A percentile compares a stretch with the other conserved stretches of the same genome.
Conservation (phyloP, 139 green algal species). For the Axilococcus clingmanii region DNA sequence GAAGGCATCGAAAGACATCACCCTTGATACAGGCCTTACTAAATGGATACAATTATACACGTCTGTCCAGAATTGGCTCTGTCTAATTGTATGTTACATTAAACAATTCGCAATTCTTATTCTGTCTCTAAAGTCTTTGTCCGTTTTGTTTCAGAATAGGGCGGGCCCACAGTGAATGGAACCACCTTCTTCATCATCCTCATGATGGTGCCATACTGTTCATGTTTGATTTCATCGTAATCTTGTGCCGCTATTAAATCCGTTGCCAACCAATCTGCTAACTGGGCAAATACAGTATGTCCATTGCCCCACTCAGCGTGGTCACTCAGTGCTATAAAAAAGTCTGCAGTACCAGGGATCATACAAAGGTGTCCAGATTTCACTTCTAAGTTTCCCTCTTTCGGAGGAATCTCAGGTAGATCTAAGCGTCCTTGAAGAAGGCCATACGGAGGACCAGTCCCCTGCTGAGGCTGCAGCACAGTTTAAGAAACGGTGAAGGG, state of each 20-base stretch:
- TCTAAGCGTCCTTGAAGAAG: constrained; percentile 36
- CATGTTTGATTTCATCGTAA: constrained; percentile 1
- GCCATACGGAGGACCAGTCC: constrained; percentile 30
- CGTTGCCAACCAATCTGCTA: constrained; percentile 4
- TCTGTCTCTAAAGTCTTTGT: too few species aligned
- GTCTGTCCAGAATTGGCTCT: too few species aligned
- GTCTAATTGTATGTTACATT: too few species aligned
- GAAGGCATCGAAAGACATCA: too few species aligned
- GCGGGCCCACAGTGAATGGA: not conserved
- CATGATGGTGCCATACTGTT: constrained; percentile 11
- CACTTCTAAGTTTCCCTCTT: constrained; percentile 1
- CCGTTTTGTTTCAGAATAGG: too few species aligned
- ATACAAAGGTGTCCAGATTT: constrained; percentile 29
- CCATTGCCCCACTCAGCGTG: constrained; percentile 33
- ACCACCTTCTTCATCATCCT: constrained; percentile 6
- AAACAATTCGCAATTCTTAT: too few species aligned
- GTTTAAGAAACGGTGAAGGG: too few species aligned
- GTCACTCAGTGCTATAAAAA: constrained; percentile 37
- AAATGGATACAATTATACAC: too few species aligned
- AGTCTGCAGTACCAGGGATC: constrained; percentile 39
- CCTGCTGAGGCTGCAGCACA: not conserved
- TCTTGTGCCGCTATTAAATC: constrained; percentile 7
- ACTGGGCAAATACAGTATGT: constrained; percentile 29
- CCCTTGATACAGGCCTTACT: too few species aligned
- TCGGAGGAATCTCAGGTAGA: not conserved